These are phyloP conservation scores for Macrolepiota dolichaula DNA, from an alignment of 768 basidiomycete species.

Conservation along the genomic window DNA sequence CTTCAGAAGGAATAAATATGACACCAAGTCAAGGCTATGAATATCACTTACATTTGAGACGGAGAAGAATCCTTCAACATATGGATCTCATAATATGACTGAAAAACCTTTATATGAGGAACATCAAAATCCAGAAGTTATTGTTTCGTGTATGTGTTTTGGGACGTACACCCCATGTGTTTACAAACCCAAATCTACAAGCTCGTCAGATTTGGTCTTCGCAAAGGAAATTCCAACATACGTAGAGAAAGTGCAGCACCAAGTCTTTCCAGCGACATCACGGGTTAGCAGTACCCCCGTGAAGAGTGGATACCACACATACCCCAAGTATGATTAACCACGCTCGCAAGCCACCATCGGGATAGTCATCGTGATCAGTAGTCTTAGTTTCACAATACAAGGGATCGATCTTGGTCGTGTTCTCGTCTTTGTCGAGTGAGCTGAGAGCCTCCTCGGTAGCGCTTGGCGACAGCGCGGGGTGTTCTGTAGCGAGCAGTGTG, in stretches of 20 bases:
- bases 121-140: too few species aligned
- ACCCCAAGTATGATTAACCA: conserved; percentile 45
- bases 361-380: conserved; percentile 27
- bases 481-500: background rate
- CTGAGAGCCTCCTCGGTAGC: background rate
- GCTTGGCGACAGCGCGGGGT: background rate
- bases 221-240: conserved; percentile 20
- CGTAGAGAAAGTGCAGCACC: conserved; percentile 47
- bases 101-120: conserved; percentile 49
- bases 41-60: conserved; percentile 47
- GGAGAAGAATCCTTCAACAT: conserved; percentile 39
- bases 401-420: background rate
- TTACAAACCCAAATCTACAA: conserved; percentile 62
- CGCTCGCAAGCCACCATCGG: conserved; percentile 41
- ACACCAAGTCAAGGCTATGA: background rate
- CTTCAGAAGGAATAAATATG: conserved; percentile 14
- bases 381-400: background rate
- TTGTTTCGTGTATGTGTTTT: background rate
- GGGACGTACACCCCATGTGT: conserved; percentile 66
- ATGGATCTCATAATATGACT: conserved; percentile 52
- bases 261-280: conserved; percentile 26
- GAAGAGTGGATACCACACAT: conserved; percentile 13
- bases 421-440: background rate
- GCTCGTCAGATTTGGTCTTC: conserved; percentile 9
- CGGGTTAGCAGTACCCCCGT: background rate